Evolutionary conservation across 2,329 filamentous ascomycete species (phyloP).

Genomic region (Penicillium capsulatum): DNA sequence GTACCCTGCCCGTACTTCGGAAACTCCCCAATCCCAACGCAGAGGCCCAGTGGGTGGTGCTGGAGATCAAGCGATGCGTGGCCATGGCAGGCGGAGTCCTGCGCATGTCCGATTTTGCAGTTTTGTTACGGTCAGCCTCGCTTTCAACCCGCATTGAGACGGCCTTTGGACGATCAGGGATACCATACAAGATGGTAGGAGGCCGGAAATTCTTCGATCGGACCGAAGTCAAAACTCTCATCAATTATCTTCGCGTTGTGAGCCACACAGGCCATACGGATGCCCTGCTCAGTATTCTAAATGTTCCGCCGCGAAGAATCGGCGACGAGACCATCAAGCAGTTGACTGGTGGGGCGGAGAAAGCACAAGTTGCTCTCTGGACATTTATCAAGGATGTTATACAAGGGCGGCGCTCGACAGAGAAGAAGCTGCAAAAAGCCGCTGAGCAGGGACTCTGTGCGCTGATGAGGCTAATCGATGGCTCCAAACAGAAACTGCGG

Average conservation of each 20-base stretch:
- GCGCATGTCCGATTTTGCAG: conserved; percentile 71
- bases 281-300: conserved; percentile 76
- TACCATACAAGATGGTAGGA: conserved; percentile 89
- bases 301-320: conserved; percentile 74
- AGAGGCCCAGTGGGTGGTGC: conserved; percentile 85
- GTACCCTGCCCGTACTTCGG: conserved; percentile 75
- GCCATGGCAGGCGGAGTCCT: conserved; percentile 71
- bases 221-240: conserved; percentile 75
- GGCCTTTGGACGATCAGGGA: conserved; percentile 71
- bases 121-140: conserved; percentile 78
- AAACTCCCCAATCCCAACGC: conserved; percentile 63
- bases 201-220: conserved; percentile 90
- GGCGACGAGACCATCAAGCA: conserved; percentile 73
- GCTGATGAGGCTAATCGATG: conserved; percentile 59
- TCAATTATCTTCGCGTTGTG: conserved; percentile 85
- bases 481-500: conserved; percentile 52
- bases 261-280: conserved; percentile 84
- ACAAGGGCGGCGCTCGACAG: conserved; percentile 49
- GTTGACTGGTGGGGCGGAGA: conserved; percentile 72
- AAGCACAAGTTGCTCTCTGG: conserved; percentile 68
- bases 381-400: conserved; percentile 59
- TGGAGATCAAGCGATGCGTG: conserved; percentile 69
- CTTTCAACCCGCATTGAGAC: conserved; percentile 84
- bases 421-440: conserved; percentile 53
- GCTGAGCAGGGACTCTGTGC: conserved; percentile 55